Conservation (phyloP, 441 rosid genomes). For the Euphorbia schlechtendalii region DNA sequence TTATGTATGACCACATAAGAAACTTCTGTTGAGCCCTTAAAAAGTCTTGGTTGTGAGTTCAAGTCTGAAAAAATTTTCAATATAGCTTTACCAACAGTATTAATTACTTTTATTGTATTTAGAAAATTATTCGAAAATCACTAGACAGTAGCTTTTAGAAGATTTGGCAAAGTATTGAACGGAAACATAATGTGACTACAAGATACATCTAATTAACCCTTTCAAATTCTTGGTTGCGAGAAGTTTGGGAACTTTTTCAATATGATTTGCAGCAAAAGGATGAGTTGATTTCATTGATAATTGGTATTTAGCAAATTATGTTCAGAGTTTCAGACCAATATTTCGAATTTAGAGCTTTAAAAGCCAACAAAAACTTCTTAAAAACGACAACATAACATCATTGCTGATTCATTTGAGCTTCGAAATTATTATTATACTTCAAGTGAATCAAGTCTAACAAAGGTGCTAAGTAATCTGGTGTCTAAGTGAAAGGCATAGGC, state of each 20-base stretch:
- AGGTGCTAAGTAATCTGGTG: not conserved
- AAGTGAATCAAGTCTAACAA: not conserved
- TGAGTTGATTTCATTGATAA: constrained; percentile 1
- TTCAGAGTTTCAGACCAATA: not conserved
- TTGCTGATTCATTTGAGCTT: not conserved
- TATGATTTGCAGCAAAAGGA: not conserved
- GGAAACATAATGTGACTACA: not conserved
- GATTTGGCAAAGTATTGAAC: not conserved
- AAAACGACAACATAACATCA: not conserved
- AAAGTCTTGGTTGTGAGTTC: not conserved
- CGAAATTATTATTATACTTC: not conserved
- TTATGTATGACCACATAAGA: not conserved
- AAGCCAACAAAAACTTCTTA: not conserved
- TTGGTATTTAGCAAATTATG: not conserved
- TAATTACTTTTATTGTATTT: not conserved
- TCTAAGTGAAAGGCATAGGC: not conserved
- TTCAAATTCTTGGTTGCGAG: not conserved
- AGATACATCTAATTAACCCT: not conserved
- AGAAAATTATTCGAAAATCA: not conserved
- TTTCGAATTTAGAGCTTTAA: not conserved
- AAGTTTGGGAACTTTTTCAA: not conserved
- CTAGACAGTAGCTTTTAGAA: not conserved
- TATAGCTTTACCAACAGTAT: not conserved
- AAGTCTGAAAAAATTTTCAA: not conserved
- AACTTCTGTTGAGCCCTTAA: not conserved